These are phyloP conservation scores for Reutealis trisperma DNA, from an alignment of 345 rosid genomes.

Conservation along the genomic window DNA sequence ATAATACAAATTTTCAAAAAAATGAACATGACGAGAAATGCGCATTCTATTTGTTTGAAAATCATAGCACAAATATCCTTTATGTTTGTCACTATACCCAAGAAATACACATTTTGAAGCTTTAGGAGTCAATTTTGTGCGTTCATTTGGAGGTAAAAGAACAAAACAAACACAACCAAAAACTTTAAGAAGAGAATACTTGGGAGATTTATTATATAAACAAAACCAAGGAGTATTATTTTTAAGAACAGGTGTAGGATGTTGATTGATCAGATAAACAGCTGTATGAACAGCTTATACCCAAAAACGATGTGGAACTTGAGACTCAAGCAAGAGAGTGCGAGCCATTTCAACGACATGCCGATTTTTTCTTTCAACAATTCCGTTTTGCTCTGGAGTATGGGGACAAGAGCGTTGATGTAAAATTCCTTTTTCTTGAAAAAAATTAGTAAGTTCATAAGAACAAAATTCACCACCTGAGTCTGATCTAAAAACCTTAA, in stretches of 20 bases:
- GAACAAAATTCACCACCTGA: background rate
- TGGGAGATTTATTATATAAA: background rate
- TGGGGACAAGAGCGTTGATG: background rate
- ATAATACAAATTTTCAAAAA: background rate
- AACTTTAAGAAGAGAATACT: background rate
- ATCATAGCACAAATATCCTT: background rate
- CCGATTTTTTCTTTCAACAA: background rate
- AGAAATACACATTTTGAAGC: background rate
- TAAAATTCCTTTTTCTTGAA: background rate
- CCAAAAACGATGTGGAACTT: background rate
- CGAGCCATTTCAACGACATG: background rate
- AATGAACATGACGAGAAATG: background rate
- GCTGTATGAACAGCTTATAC: background rate
- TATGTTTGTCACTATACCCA: background rate
- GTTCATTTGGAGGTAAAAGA: background rate
- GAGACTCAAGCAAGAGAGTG: background rate
- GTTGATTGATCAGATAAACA: background rate
- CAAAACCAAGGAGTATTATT: too few relatives aligned
- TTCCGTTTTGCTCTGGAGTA: background rate
- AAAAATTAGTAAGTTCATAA: background rate
- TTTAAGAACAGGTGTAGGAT: background rate
- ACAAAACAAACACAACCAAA: constrained; percentile 5
- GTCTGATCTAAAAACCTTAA: background rate
- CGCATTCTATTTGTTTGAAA: background rate
- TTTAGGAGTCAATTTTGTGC: background rate